These are phyloP conservation scores for Syzygium aqueum DNA, from an alignment of 345 rosid genomes.

Conservation along the genomic window DNA sequence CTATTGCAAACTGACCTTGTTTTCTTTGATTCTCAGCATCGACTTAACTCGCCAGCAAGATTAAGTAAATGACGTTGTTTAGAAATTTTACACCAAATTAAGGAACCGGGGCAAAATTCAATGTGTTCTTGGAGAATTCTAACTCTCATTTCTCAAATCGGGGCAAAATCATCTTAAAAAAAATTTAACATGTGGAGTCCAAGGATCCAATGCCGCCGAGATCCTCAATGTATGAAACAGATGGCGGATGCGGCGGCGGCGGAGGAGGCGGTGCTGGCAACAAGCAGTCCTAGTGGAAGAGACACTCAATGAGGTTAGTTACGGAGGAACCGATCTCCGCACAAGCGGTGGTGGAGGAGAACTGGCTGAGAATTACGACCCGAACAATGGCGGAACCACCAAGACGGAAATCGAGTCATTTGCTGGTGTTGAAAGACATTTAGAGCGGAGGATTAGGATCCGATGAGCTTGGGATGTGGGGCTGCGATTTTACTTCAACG, in stretches of 20 bases:
- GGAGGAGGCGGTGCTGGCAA: slow-evolving; percentile 91
- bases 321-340: slow-evolving; percentile 18
- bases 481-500: not conserved
- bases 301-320: slow-evolving; percentile 29
- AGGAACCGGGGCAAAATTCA: not conserved
- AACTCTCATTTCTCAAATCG: no score
- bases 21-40: no score
- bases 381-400: not conserved
- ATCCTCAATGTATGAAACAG: no score
- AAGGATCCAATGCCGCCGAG: slow-evolving; percentile 4
- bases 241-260: slow-evolving; percentile 63
- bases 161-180: no score
- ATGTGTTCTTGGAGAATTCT: no score
- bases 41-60: not conserved
- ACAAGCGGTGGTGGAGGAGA: slow-evolving; percentile 5
- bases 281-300: slow-evolving; percentile 70
- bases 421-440: slow-evolving; percentile 36
- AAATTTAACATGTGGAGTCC: no score
- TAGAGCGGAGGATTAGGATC: slow-evolving; percentile 28
- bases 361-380: slow-evolving; percentile 6
- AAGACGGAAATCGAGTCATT: slow-evolving; percentile 42
- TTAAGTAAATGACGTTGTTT: not conserved
- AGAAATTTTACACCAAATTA: not conserved
- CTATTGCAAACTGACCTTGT: no score
- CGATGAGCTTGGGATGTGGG: slow-evolving; percentile 3